Base-by-base conservation (phyloP, 1,284 basidiomycete genomes). In the Coniophora puteana region DNA sequence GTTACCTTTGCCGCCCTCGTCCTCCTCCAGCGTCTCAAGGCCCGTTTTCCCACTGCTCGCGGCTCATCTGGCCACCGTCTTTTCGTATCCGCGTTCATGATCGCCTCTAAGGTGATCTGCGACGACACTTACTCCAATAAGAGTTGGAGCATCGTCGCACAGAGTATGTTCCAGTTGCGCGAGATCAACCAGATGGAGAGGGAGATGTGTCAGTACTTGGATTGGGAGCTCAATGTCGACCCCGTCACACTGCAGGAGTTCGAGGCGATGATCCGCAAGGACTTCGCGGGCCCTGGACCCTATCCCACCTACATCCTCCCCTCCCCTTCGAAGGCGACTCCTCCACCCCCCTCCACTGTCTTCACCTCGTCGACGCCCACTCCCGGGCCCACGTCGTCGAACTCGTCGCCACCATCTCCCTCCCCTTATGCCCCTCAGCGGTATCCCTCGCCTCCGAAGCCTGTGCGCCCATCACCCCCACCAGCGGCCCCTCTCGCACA, bases 91-190 rank as follows among this genome's bases (percentile, higher is more conserved):
- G 91, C 93, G 0, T 92, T 93, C 62, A 96, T 96, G 93, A 90
- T 96, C 48, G 83, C 86, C 0, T 85, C 81, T 4, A 93, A 93
- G 63, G 87, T 92, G 14, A 89, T 93, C 50, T 93, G 91, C 66
- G 93, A 96, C 71, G 92, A 97, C 61, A 96, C 93, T 0, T 95
- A 94, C 59, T 93, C 89, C 13, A 96, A 96, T 78, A 93, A 94
- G 65, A 93, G 89, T 0, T 96, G 93, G 93, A 82, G 83, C 16
- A 89, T 96, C 37, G 93, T 96, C 35, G 92, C 89, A 0, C 92
- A 95, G 61, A 85, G 83, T 38, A 88, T 94, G 83, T 95, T 94
- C 55, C 80, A 81, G 1, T 65, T 95, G 3, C 78, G 88, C 30
- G 93, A 96, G 72, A 86, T 95, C 55, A 95, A 96, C 62, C 92